Evolutionary conservation across 768 basidiomycete species (phyloP), one percentile per base, ranked within the genome.

Genomic region (Piloderma croceum): DNA sequence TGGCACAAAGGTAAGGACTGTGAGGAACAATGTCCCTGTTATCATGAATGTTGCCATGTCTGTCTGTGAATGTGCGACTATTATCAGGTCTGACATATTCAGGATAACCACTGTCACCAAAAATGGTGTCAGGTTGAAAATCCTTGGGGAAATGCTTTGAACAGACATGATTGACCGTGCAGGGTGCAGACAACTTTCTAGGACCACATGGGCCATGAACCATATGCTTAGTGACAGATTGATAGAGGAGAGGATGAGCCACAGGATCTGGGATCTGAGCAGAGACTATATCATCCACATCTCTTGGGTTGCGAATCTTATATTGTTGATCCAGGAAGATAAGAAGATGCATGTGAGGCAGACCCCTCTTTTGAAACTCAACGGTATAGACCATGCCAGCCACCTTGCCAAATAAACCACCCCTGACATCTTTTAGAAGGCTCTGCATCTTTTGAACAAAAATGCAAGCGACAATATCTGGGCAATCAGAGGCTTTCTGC

Each of bases 331-430:
- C 41, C 0, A 77, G 49, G 42, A 71, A 68, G 38, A 76, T 59
- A 2, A 74, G 52, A 5, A 68, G 56, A 51, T 76, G 75, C 45
- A 71, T 67, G 42, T 78, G 74, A 24, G 73, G 74, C 1, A 77
- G 63, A 0, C 76, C 74, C 2, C 67, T 52, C 39, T 77, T 77
- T 51, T 77, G 74, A 42, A 73, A 77, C 40, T 78, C 71, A 34
- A 77, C 74, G 1, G 65, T 68, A 40, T 74, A 70, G 0, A 77
- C 63, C 34, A 65, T 53, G 0, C 69, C 76, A 10, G 61, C 64
- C 2, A 56, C 38, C 0, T 44, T 13, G 1, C 76, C 74, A 58
- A 74, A 70, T 24, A 71, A 52, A 2, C 63, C 63, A 31, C 67
- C 18, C 24, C 61, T 55, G 54, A n/a, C n/a, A n/a, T n/a, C n/a